phyloP scores from a whole-genome alignment of 2,329 filamentous ascomycete genomes.

The Aureobasidium sp. region DNA sequence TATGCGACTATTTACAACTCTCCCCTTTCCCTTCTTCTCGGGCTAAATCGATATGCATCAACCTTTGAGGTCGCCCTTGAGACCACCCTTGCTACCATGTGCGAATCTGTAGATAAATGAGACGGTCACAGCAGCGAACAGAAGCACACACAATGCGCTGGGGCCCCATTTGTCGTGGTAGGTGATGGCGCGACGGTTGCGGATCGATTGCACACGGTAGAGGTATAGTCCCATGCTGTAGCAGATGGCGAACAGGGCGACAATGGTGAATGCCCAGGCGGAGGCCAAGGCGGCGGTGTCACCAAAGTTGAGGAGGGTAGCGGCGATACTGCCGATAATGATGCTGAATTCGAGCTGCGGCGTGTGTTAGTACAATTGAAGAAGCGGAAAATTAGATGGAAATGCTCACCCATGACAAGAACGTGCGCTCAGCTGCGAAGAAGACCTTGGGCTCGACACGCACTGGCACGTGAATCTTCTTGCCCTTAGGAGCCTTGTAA shows the following conservation, averaged over 20 bases:
- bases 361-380: background rate
- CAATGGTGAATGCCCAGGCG: conserved; percentile 60
- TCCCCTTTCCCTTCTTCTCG: background rate
- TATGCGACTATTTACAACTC: background rate
- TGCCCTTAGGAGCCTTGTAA: conserved; percentile 68
- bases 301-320: conserved; percentile 76
- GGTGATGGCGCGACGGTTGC: conserved; percentile 70
- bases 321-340: conserved; percentile 80
- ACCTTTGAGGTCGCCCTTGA: conserved; percentile 25
- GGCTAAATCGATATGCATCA: background rate
- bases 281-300: conserved; percentile 55
- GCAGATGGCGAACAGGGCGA: conserved; percentile 68
- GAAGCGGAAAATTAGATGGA: background rate
- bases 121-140: conserved; percentile 63
- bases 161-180: conserved; percentile 91
- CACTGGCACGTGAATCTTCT: conserved; percentile 89
- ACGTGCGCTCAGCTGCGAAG: conserved; percentile 92
- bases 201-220: conserved; percentile 79
- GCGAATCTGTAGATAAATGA: conserved; percentile 76
- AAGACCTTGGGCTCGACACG: conserved; percentile 97
- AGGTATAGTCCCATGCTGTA: conserved; percentile 82
- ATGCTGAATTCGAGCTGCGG: conserved; percentile 84
- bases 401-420: conserved; percentile 73
- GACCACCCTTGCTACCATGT: conserved; percentile 39
- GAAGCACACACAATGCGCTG: conserved; percentile 60